Evolutionary conservation across 352 stramenopile genomes (phyloP), one percentile per base, ranked within the genome.

Genomic region (Pythium aquatile): DNA sequence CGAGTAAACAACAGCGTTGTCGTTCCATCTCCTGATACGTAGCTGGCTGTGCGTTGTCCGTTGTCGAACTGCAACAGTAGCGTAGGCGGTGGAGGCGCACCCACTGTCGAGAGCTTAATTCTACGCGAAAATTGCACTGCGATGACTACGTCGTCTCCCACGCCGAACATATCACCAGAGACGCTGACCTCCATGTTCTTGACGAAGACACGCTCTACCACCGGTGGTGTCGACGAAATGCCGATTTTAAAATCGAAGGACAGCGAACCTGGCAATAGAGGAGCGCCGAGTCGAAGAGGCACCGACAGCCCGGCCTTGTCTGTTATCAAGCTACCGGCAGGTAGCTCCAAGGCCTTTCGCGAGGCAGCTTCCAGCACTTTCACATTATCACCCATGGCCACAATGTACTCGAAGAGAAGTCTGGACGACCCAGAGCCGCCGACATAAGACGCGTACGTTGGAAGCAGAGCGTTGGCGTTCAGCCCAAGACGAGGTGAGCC

Each of bases 351-450:
- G 2, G 75, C 78, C 20, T 16, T 73, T 1, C n/a, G 68, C 7
- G 79, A 87, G 0, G 75, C 75, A 14, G 70, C 76, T 61, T 93
- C 82, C 6, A 93, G 68, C 1, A 74, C 52, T 3, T 52, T 61
- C 20, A 75, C 75, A 26, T 35, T 73, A 55, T 93, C 84, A 5
- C 79, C 84, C 6, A 47, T 40, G 0, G 63, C 46, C 39, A 92
- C 76, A 26, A 84, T 63, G 56, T 94, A 94, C 32, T 75, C 55
- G 28, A 94, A 94, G 16, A 65, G 44, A 30, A 94, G 63, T 3
- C 24, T 60, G 0, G 59, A 55, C 0, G 81, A 81, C 1, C 81
- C 74, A 0, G 80, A 85, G 10, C 85, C 87, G 24, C 54, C 68
- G 6, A 78, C 55, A 55, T 93, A 95, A 16, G 40, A 65, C 0